Evolutionary conservation across 352 stramenopile genomes (phyloP), one percentile per base, ranked within the genome.

Genomic region (Phytophthora pini): DNA sequence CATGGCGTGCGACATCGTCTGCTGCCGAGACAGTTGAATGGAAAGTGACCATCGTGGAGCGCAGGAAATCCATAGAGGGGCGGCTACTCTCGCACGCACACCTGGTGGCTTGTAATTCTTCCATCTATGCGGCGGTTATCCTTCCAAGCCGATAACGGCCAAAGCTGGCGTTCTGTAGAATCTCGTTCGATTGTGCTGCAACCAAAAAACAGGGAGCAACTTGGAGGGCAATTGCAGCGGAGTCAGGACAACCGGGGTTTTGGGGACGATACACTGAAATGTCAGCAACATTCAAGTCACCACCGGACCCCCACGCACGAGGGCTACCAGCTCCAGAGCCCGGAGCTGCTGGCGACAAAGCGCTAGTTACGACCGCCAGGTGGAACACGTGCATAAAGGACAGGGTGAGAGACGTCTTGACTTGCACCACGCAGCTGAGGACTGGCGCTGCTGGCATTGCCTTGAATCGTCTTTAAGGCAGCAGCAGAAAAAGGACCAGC

Each of bases 1-100:
- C 40, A 52, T 65, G 49, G 44, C 22, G 45, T 74, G 36, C 8
- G 65, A 46, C 59, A 61, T 69, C 20, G 58, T 20, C 34, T 46
- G 48, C 7, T 40, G 20, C 31, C 51, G 31, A 70, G 56, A 68
- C 53, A 75, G 67, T 51, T 53, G 56, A 75, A 72, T 75, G 43
- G 56, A 31, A 75, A 75, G 56, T 75, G 67, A 72, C 20, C 50
- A 51, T 52, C 26, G 17, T 43, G 15, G 26, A 52, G 41, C 40
- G 41, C 34, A 22, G 26, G 36, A 29, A n/a, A 20, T 36, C 20
- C 48, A 52, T 32, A 38, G 56, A 48, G 22, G 15, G 44, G n/a
- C 36, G 39, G 32, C 31, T 44, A 43, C 44, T 9, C 24, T 20
- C 24, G 45, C 55, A 59, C 62, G 58, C 38, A 38, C 32, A 46